These are phyloP conservation scores for Lipomyces yamadae DNA, from an alignment of 805 yeast species.

Conservation along the genomic window DNA sequence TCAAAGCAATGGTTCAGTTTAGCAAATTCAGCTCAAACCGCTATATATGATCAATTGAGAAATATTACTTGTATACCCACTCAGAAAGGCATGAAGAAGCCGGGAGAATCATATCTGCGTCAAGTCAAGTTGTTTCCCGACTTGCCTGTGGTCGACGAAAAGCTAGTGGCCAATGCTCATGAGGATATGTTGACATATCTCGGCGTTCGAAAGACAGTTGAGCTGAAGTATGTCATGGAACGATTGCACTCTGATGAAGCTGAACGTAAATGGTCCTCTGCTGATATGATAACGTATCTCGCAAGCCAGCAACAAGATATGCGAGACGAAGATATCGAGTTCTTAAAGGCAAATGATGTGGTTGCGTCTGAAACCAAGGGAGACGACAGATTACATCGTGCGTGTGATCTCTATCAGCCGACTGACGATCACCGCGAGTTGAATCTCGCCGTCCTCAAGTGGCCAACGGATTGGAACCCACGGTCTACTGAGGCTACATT, in stretches of 20 bases:
- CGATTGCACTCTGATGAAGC: constrained; percentile 41
- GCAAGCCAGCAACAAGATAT: constrained; percentile 40
- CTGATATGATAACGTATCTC: constrained; percentile 47
- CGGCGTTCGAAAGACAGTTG: constrained; percentile 49
- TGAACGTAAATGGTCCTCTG: constrained; percentile 45
- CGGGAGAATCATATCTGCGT: constrained; percentile 45
- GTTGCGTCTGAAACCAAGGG: constrained; percentile 38
- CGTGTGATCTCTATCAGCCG: constrained; percentile 46
- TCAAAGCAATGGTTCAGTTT: constrained; percentile 41
- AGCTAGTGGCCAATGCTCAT: constrained; percentile 33
- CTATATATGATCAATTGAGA: constrained; percentile 30
- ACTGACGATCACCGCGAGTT: constrained; percentile 38
- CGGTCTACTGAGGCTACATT: constrained; percentile 42
- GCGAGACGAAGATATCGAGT: constrained; percentile 43
- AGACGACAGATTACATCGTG: constrained; percentile 35
- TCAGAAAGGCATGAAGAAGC: constrained; percentile 46
- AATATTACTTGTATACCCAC: constrained; percentile 47
- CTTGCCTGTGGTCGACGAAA: constrained; percentile 44
- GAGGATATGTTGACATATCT: constrained; percentile 41
- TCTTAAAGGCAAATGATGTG: constrained; percentile 42
- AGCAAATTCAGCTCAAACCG: constrained; percentile 12
- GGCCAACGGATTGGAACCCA: constrained; percentile 41
- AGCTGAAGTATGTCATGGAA: constrained; percentile 47
- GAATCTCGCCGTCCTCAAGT: constrained; percentile 43
- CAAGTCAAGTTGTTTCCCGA: constrained; percentile 47